Base-by-base conservation (phyloP, 257 asterid species). In the Solanum stenotomum region DNA sequence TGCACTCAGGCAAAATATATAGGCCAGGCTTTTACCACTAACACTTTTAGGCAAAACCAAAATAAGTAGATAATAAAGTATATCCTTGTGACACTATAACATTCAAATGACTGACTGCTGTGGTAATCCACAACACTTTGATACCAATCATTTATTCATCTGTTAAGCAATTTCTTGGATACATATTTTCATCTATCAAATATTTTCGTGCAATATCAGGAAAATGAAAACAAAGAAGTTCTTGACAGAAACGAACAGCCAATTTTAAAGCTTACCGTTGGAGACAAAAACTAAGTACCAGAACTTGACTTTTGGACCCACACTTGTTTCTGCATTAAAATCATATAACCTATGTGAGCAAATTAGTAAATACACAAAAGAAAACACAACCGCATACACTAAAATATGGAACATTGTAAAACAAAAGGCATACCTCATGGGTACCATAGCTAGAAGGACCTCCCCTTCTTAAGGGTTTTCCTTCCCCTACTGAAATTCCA, bases 221-320 rank as follows among this genome's bases (percentile, higher is more conserved):
- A 18, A 81, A 81, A 27, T 46, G 68, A 27, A 44, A 87, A 37
- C 23, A 15, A 68, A 68, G 34, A 33, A 72, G 27, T 27, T 25
- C 72, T 20, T 5, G 65, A 46, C 33, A 86, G 35, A 27, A 75
- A 76, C 35, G 18, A 79, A 40, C 31, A 40, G 42, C n/a, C 86
- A 34, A 65, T 70, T 52, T 84, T 65, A 77, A 88, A 90, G 84
- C 95, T 91, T 91, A 96, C 98, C 96, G 85, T 89, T 82, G 86
- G 87, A 90, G 88, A 88, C 90, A n/a, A 88, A 85, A 86, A 90
- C 91, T 93, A 96, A 71, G 98, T 92, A 72, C 96, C 98, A 65
- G 98, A 92, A 91, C 95, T 91, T 65, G 99, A 94, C 96, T 96
- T 96, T 87, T 96, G 99, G 92, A 96, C 97, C 99, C 99, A 95